phyloP scores from a whole-genome alignment of 768 basidiomycete species.

The Galerina sulciceps region DNA sequence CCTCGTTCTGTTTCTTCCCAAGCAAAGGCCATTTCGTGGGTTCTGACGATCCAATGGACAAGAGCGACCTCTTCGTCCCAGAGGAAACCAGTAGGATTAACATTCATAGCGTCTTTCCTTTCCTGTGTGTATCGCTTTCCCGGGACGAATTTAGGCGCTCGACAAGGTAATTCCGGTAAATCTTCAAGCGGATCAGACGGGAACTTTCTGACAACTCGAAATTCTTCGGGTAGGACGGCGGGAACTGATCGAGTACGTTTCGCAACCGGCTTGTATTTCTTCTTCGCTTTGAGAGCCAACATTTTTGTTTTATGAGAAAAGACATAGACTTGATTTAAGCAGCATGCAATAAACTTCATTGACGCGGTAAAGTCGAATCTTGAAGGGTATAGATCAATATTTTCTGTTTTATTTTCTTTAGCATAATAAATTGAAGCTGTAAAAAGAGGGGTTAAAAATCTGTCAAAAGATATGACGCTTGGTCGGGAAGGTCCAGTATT shows the following conservation, averaged over 20 bases:
- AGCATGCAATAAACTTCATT: not conserved
- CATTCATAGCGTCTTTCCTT: conserved; percentile 23
- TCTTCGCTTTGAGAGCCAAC: not conserved
- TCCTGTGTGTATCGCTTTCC: conserved; percentile 27
- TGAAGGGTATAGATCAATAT: too few relatives aligned
- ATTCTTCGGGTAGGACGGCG: conserved; percentile 35
- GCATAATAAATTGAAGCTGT: too few relatives aligned
- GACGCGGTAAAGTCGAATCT: not conserved
- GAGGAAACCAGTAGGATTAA: conserved; percentile 34
- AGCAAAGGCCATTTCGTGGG: conserved; percentile 37
- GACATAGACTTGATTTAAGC: not conserved
- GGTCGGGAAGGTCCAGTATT: too few relatives aligned
- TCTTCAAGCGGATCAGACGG: conserved; percentile 36
- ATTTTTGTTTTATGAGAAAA: too few relatives aligned
- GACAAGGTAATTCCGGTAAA: conserved; percentile 26
- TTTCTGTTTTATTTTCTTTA: too few relatives aligned
- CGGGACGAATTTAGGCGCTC: conserved; percentile 37
- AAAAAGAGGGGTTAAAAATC: too few relatives aligned
- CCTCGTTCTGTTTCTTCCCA: conserved; percentile 34
- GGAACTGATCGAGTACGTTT: conserved; percentile 35
- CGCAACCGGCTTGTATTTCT: conserved; percentile 37
- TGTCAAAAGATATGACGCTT: too few relatives aligned
- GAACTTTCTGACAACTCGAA: conserved; percentile 29
- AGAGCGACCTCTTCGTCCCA: conserved; percentile 38
- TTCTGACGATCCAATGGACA: conserved; percentile 30